Base-by-base conservation (phyloP, 208 protist species). In the Acanthamoeba triangularis region DNA sequence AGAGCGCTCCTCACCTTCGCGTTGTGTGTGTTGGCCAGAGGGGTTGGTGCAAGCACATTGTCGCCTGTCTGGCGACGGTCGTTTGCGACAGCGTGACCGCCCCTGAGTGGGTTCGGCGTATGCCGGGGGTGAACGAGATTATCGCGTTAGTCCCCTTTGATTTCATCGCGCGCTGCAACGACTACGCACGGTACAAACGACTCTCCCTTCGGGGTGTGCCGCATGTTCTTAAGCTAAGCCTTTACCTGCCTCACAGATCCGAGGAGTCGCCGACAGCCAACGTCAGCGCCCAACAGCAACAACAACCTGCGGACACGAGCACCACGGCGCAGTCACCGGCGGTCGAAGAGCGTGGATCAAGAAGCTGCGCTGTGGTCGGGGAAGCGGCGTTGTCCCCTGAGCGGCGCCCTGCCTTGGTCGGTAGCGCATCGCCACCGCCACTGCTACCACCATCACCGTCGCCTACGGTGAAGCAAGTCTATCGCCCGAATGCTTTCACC, bases 31-130 rank as follows among this genome's bases (percentile, higher is more conserved):
- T 72, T 28, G 23, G 25, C 7, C 65, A 74, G 30, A 80, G 13
- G 30, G 69, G 69, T n/a, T 80, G 69, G 69, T 80, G 69, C 37
- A 80, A 80, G 37, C 69, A 80, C 69, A 80, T 80, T 6, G 13
- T 80, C 35, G 69, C 69, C 30, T 80, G 69, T 30, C 16, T 80
- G 35, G 69, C 69, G 16, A n/a, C 69, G 69, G 30, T 80, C 69
- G 16, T 80, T 33, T 47, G 37, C 69, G 37, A 80, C 30, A 80
- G 69, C 69, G 25, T 80, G 25, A 41, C 16, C 30, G 69, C 69
- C 16, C 69, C 69, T 1, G 69, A 33, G 18, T 35, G 35, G 69
- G 28, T 80, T 20, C 13, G 20, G 7, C 28, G n/a, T 23, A 20
- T 80, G 69, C 69, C 69, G 18, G 69, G 33, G 1, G 37, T 18